Evolutionary conservation across 2,329 filamentous ascomycete species (phyloP), one percentile per base, ranked within the genome.

Genomic region (Rutstroemia sp.): DNA sequence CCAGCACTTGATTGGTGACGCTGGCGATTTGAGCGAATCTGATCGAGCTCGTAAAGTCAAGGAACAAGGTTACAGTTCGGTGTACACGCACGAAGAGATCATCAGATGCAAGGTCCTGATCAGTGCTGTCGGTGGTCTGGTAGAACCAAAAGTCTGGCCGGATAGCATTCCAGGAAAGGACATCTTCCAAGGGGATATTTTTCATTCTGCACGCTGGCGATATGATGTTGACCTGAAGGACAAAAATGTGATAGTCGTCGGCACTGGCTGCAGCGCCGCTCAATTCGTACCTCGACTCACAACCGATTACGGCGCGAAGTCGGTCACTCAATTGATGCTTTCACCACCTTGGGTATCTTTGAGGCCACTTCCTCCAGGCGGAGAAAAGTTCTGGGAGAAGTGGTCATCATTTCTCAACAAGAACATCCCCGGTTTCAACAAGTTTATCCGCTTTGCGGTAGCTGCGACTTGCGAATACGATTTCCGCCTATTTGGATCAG

Each of bases 301-400:
- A 3, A 71, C 75, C 74, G 55, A 66, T 34, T 65, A 69, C 51
- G 63, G 61, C 21, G 78, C 76, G 34, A 81, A 77, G 63, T 77
- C 77, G 5, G 75, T 83, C n/a, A 82, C 79, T 0, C 81, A 84
- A 60, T 60, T 84, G 6, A 80, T 83, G 77, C 71, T 79, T 16
- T 77, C 77, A 14, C 78, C 80, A 10, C 80, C 80, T 1, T 83
- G 80, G 79, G 75, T 81, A 1, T 71, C 75, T 4, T 75, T 77
- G 2, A 69, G 71, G 47, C 9, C 65, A 0, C 49, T 67, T 4
- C 67, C 73, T 9, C 74, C 75, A 0, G 63, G 61, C 19, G 64
- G 64, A 30, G 67, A 74, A 4, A 69, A 73, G 21, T 69, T 63
- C 47, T 82, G 75, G 72, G 70, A 74, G 53, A 75, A 74, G 64